Conservation (phyloP, 202 grass and related monocot species). For the Carex sylvatica region DNA sequence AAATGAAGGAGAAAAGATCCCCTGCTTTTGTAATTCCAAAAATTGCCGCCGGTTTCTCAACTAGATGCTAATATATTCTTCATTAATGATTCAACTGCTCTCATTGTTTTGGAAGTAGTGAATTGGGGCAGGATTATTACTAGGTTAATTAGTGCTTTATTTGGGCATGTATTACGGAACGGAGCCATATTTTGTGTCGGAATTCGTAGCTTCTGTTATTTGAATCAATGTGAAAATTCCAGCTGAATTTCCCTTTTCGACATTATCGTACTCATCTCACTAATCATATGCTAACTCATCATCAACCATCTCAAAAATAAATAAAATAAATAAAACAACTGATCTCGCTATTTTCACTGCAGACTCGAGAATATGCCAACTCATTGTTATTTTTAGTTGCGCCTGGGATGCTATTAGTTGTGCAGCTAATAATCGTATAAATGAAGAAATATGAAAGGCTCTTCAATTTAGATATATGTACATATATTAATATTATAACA, state of each 20-base stretch:
- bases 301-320: no score
- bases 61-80: constrained; percentile 22
- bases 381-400: no score
- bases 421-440: no score
- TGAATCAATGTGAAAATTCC: not conserved
- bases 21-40: constrained; percentile 80
- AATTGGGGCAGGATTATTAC: constrained; percentile 8
- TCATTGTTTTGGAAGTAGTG: not conserved
- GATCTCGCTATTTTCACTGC: no score
- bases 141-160: not conserved
- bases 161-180: not conserved
- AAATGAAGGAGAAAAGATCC: constrained; percentile 82
- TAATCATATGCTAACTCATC: not conserved
- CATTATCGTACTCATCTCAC: not conserved
- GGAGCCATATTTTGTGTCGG: not conserved
- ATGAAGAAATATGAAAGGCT: no score
- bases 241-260: not conserved
- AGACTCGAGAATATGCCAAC: no score
- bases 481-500: no score
- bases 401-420: no score
- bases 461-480: no score
- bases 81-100: not conserved
- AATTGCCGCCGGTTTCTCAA: constrained; percentile 84
- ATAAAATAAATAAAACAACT: no score
- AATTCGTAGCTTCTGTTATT: not conserved